These are phyloP conservation scores for Rhizophagus prolifer DNA, from an alignment of 192 early-diverging fungal genomes.

Conservation along the genomic window DNA sequence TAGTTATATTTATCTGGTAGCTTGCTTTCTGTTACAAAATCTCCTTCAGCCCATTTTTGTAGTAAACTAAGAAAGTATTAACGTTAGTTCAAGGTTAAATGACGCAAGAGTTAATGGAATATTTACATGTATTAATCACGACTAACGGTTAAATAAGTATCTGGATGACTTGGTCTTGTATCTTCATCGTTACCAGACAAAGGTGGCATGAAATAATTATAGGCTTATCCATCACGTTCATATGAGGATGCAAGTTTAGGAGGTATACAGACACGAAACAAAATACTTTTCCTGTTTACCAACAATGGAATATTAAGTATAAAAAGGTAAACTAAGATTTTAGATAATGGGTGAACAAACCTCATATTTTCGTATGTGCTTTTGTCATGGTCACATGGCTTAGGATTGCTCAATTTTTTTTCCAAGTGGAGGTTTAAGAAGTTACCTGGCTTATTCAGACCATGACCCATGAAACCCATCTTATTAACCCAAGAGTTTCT, in stretches of 20 bases:
- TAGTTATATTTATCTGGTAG: too few relatives aligned
- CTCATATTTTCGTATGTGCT: too few relatives aligned
- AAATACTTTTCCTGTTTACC: constrained; percentile 1
- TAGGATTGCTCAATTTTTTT: not conserved
- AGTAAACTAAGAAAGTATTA: not conserved
- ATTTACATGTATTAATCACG: constrained; percentile 22
- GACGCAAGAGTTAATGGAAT: not conserved
- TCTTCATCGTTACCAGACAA: constrained; percentile 24
- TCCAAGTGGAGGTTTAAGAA: constrained; percentile 18
- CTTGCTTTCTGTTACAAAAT: too few relatives aligned
- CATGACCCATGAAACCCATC: constrained; percentile 21
- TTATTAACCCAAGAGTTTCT: constrained; percentile 27
- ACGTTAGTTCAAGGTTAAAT: constrained; percentile 1
- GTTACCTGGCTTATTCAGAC: constrained; percentile 10
- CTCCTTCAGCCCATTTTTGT: constrained; percentile 8
- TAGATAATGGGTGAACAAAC: too few relatives aligned
- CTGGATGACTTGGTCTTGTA: not conserved
- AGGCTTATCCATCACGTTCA: constrained; percentile 13
- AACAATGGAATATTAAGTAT: too few relatives aligned
- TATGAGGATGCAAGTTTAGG: not conserved
- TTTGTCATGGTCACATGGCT: too few relatives aligned
- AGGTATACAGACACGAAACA: constrained; percentile 15
- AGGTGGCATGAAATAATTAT: constrained; percentile 25
- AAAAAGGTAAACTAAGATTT: too few relatives aligned
- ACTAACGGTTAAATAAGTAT: constrained; percentile 22